These are phyloP conservation scores for Pochonia chlamydosporia DNA, from an alignment of 2,329 filamentous ascomycete species.

Conservation along the genomic window DNA sequence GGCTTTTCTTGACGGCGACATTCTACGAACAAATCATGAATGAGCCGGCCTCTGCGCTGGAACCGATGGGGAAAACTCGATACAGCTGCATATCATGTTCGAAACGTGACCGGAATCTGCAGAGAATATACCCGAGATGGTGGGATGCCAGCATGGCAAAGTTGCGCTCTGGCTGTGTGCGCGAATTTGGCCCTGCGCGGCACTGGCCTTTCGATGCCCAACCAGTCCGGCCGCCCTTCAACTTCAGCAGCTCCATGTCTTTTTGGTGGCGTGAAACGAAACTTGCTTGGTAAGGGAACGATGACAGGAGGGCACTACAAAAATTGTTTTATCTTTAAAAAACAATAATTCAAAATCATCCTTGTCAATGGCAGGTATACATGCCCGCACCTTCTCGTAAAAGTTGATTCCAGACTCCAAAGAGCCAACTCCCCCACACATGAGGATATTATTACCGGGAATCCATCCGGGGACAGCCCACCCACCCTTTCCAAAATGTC, in stretches of 20 bases:
- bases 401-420: too few relatives aligned
- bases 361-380: neutral
- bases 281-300: neutral
- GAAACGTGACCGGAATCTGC: constrained; percentile 1
- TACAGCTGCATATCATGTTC: constrained; percentile 1
- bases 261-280: neutral
- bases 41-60: neutral
- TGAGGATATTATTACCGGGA: neutral
- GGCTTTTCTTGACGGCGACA: neutral
- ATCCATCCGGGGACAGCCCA: neutral
- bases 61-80: neutral
- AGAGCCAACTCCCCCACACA: neutral
- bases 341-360: neutral
- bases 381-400: too few relatives aligned
- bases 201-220: constrained; percentile 3
- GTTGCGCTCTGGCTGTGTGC: neutral
- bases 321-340: too few relatives aligned
- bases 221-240: neutral
- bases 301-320: too few relatives aligned
- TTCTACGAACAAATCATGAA: neutral
- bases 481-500: neutral
- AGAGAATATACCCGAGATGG: neutral
- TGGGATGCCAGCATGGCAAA: neutral
- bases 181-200: neutral
- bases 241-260: neutral